Evolutionary conservation across 257 asterid genomes (phyloP), one percentile per base, ranked within the genome.

Genomic region (Euphrasia confusa): DNA sequence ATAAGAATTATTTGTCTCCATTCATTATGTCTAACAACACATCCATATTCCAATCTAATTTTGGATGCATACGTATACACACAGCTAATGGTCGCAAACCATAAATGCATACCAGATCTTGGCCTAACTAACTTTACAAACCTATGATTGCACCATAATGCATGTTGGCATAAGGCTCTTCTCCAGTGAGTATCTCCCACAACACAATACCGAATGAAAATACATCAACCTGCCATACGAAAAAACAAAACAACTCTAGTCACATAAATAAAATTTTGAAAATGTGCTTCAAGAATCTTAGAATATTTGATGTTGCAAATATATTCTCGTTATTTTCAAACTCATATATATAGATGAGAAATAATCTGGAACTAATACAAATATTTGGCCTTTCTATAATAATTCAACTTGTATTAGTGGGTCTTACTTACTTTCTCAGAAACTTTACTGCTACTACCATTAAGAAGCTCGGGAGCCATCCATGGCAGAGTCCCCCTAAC

Each of bases 161-260:
- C 97, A 90, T 90, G 81, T 80, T 90, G 61, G 95, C 95, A 52
- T 90, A 90, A 75, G 97, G 97, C 74, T 90, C 97, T 71, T 90
- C 97, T 13, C 97, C 97, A 2, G 96, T 87, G 67, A 90, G 97
- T 71, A 90, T 90, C 97, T 87, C 97, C 97, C 97, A 90, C 82
- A 90, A 68, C 60, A 90, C 95, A 75, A 90, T 85, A 44, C 97
- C 97, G 74, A 90, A 90, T 68, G 97, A 90, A 72, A 90, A 90
- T 50, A 85, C 97, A 68, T 90, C 97, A 58, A 90, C 97, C 97
- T 90, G 87, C 54, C 61, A 30, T 24, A 65, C 69, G 62, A 21
- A 45, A 26, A 58, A 68, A 59, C 33, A 73, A 60, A 30, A 2
- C 27, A 30, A 2, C 27, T 7, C 40, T 35, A 35, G 14, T 21